phyloP scores from a whole-genome alignment of 2,329 filamentous ascomycete species.

The Trichoderma sp. region DNA sequence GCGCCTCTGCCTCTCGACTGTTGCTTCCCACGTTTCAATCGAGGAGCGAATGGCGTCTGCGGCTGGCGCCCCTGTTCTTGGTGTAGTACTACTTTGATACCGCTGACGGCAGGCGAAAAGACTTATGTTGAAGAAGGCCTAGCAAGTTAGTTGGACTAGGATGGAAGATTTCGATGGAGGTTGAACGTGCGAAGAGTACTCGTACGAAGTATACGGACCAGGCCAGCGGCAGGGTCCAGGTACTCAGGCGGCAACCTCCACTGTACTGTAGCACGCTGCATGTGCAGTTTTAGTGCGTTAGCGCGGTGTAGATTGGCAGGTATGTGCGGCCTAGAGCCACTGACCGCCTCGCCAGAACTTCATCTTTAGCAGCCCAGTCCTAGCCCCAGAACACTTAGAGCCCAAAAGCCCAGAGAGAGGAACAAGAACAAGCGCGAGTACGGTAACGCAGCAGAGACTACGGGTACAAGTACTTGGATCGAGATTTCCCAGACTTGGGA shows the following conservation, averaged over 20 bases:
- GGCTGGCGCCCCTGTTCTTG: not conserved
- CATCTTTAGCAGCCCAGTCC: not conserved
- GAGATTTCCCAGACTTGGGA: not conserved
- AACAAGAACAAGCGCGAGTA: not conserved
- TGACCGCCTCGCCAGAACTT: constrained; percentile 2
- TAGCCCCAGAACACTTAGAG: not conserved
- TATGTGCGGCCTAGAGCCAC: not conserved
- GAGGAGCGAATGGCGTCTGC: not conserved
- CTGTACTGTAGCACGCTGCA: not conserved
- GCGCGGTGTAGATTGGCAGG: not conserved
- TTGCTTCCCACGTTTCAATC: not conserved
- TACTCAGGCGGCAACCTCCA: not conserved
- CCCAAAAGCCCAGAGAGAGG: not conserved
- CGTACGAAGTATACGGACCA: not conserved
- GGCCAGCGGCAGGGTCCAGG: not conserved
- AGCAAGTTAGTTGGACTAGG: not conserved
- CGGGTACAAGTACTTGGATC: not conserved
- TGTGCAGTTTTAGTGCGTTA: not conserved
- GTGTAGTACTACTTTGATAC: not conserved
- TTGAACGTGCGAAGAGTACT: not conserved
- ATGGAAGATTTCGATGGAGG: not conserved
- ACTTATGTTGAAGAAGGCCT: not conserved
- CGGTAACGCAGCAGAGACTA: not conserved
- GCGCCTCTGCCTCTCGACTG: not conserved
- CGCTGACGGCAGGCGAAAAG: not conserved